A percentile compares a stretch with the other conserved stretches of the same genome.
These are phyloP conservation scores for Phytomonas sp. DNA, from an alignment of 208 protist genomes.

Conservation along the genomic window DNA sequence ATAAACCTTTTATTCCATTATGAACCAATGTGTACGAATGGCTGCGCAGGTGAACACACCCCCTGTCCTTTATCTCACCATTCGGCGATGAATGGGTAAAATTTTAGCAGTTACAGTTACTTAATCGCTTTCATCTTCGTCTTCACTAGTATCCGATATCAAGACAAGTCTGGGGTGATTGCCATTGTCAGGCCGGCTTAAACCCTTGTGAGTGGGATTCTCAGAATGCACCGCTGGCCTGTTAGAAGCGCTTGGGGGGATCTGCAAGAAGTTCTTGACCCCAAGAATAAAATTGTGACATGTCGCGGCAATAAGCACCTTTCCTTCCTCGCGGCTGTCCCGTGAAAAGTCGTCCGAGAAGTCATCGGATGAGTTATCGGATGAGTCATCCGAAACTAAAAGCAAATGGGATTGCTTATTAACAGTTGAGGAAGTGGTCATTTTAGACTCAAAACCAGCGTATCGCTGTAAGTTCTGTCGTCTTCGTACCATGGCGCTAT, in stretches of 20 bases:
- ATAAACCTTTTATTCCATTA: neutral
- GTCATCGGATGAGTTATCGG: constrained; percentile 12
- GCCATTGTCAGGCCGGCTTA: neutral
- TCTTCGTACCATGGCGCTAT: constrained; percentile 23
- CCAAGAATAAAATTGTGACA: constrained; percentile 54
- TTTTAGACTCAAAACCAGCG: constrained; percentile 18
- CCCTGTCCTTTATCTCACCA: neutral
- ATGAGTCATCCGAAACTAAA: neutral
- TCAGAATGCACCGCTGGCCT: neutral
- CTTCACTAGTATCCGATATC: neutral
- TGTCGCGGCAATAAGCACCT: constrained; percentile 43
- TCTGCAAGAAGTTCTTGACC: constrained; percentile 51
- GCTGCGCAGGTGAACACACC: neutral
- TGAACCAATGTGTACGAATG: neutral
- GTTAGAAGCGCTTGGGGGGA: neutral
- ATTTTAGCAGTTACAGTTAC: neutral
- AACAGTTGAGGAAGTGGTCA: neutral
- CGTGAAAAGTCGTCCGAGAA: constrained; percentile 22
- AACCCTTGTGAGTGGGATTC: neutral
- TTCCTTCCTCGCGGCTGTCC: constrained; percentile 31
- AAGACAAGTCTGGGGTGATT: neutral
- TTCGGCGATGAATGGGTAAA: neutral
- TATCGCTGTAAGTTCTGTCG: constrained; percentile 25
- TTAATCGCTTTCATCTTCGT: neutral
- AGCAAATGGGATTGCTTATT: neutral